Conservation (phyloP, 257 asterid genomes). For the Jaltomata sinuosa region DNA sequence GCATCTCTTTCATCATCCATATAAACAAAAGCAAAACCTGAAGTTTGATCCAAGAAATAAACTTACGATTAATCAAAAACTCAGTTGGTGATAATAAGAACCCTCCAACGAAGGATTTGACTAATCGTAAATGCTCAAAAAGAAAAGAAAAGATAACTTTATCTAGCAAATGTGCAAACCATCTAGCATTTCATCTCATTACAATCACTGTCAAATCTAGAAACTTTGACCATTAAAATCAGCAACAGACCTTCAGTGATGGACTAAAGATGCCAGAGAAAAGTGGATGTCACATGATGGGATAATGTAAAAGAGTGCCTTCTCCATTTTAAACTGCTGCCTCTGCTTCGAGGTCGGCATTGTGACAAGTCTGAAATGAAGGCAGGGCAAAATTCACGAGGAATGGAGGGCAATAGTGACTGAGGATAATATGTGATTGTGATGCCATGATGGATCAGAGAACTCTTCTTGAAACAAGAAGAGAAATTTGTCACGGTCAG, state of each 20-base stretch:
- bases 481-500: conserved; percentile 47
- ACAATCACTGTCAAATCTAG: conserved; percentile 31
- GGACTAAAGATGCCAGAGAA: conserved; percentile 56
- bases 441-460: conserved; percentile 59
- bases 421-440: conserved; percentile 38
- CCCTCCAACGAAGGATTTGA: conserved; percentile 6
- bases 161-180: conserved; percentile 19
- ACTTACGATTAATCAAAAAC: neutral
- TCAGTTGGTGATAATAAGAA: neutral
- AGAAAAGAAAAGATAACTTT: neutral
- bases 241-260: conserved; percentile 56
- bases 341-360: conserved; percentile 51
- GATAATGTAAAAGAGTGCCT: conserved; percentile 41
- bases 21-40: conserved; percentile 55
- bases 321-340: conserved; percentile 46
- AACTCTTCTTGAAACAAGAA: conserved; percentile 49
- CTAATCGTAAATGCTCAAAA: neutral
- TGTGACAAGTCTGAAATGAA: conserved; percentile 44
- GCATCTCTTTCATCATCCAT: conserved; percentile 91
- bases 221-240: conserved; percentile 38
- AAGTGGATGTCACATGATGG: conserved; percentile 50
- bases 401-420: conserved; percentile 49
- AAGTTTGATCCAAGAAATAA: neutral
- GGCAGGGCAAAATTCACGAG: conserved; percentile 49
- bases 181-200: conserved; percentile 22